Base-by-base conservation (phyloP, 1,284 basidiomycete species). In the Irpex sp. region DNA sequence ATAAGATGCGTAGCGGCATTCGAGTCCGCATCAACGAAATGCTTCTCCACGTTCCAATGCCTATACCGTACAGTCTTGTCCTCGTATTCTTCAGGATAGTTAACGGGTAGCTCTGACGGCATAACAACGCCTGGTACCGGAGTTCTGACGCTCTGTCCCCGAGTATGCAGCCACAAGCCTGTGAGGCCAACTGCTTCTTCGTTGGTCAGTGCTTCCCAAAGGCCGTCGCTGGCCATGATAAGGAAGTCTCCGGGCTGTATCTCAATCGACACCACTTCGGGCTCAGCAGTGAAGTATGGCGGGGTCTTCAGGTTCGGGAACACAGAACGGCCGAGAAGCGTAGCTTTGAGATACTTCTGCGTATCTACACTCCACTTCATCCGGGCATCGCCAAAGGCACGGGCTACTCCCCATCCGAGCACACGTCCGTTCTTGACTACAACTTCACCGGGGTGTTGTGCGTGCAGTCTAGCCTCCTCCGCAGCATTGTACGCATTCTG, bases 141-240 rank as follows among this genome's bases (percentile, higher is more conserved):
- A 17, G 8, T 52, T 17, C 17, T 17, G 17, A 17, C 48, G 13
- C 48, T 36, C 5, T 55, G 13, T 15, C 36, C 44, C 52, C 72
- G 71, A 62, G 70, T 68, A 9, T 78, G 69, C 38, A 81, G 65
- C 85, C 83, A 85, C 58, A 73, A 65, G 11, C 82, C 83, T 8
- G 84, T 77, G 2, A 88, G 75, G 3, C 83, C 84, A 11, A 87
- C 85, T 0, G 82, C 86, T 68, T 88, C 86, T 67, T 84, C 81
- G 69, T 78, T 84, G 54, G 79, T 81, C 63, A 88, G 73, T 65
- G 79, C 78, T 60, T 87, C 83, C 83, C 85, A 87, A 15, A 89
- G 70, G 2, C 85, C 85, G 66, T 83, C 81, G 4, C 82, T 82
- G 0, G 79, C 85, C 71, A 88, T 72, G 58, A 88, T 82, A 61